Evolutionary conservation across 2,329 filamentous ascomycete species (phyloP).

Genomic region (Aspergillus clavatus): DNA sequence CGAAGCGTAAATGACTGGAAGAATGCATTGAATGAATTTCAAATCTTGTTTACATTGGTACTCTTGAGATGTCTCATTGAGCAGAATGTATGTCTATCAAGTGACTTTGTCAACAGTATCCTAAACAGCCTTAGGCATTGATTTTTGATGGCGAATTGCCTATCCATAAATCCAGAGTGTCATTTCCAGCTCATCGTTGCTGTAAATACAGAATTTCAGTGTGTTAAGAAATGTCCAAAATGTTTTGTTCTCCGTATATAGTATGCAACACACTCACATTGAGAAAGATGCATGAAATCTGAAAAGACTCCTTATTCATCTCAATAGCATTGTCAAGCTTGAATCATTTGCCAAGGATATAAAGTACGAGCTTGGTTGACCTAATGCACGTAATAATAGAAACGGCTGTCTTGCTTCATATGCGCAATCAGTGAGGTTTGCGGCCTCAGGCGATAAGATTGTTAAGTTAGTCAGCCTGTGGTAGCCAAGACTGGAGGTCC

Average conservation of each 20-base stretch:
- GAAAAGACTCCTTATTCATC: too few relatives aligned
- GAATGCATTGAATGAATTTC: neutral
- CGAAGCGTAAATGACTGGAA: neutral
- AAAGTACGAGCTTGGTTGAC: neutral
- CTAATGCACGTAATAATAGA: too few relatives aligned
- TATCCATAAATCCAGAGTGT: too few relatives aligned
- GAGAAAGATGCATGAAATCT: too few relatives aligned
- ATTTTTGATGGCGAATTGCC: too few relatives aligned
- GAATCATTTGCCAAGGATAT: neutral
- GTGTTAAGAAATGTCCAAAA: too few relatives aligned
- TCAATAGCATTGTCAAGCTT: neutral
- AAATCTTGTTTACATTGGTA: neutral
- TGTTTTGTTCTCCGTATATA: too few relatives aligned
- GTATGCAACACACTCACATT: too few relatives aligned
- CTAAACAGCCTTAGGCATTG: too few relatives aligned
- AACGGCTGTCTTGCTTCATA: neutral
- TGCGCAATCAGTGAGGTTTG: neutral
- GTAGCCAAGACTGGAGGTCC: constrained; percentile 8
- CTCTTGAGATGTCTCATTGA: neutral
- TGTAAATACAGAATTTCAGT: too few relatives aligned
- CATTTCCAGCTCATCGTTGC: too few relatives aligned
- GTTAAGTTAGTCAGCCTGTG: constrained; percentile 17
- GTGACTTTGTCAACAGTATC: too few relatives aligned
- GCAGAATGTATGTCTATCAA: neutral
- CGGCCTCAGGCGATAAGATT: constrained; percentile 10